These are phyloP conservation scores for Bretschneidera sinensis DNA, from an alignment of 345 rosid genomes.

Conservation along the genomic window DNA sequence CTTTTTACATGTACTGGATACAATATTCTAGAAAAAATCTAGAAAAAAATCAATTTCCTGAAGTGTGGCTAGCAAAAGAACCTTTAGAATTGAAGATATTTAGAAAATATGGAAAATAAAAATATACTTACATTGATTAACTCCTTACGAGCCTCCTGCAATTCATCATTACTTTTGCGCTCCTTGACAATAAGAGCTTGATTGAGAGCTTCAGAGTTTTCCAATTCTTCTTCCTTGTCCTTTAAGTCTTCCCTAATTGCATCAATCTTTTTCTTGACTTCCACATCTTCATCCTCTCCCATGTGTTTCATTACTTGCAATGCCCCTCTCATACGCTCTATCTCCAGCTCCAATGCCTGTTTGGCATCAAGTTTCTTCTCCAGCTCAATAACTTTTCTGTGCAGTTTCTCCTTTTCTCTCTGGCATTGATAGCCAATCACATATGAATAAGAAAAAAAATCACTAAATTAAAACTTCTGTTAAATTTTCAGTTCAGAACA, in stretches of 20 bases:
- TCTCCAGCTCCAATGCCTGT: conserved; percentile 62
- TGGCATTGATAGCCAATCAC: conserved; percentile 24
- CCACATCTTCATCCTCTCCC: conserved; percentile 43
- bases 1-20: too few species aligned
- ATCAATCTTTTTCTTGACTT: conserved; percentile 32
- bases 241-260: conserved; percentile 30
- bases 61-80: neutral
- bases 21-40: too few species aligned
- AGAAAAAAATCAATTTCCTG: too few species aligned
- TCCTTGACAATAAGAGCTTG: conserved; percentile 48
- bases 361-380: conserved; percentile 50
- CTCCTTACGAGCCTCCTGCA: conserved; percentile 69
- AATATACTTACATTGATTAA: conserved; percentile 41
- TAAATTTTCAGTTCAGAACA: neutral
- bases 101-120: neutral
- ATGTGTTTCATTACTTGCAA: conserved; percentile 53
- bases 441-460: conserved; percentile 3
- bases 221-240: conserved; percentile 54
- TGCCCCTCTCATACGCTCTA: conserved; percentile 53
- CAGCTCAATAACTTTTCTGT: conserved; percentile 35
- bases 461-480: conserved; percentile 5
- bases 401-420: conserved; percentile 57
- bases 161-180: conserved; percentile 46
- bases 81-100: neutral
- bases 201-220: conserved; percentile 24